Percentiles rank a stretch among this genome's conserved stretches.
Evolutionary conservation across 73 alveolate species (phyloP).

Genomic region (Tetrahymena malaccensis): DNA sequence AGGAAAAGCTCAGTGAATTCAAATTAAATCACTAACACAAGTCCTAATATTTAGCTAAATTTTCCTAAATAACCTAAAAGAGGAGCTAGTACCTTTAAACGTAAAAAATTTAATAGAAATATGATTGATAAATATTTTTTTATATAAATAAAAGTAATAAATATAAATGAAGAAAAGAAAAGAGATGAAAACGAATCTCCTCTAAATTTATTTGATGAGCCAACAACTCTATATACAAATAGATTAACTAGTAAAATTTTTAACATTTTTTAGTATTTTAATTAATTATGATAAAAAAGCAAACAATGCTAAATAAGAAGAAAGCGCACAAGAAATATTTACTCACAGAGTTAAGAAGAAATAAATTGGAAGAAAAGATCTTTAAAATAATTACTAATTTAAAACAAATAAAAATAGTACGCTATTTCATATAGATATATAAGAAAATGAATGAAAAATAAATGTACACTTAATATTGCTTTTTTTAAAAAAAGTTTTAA

Average conservation of each 20-base stretch:
- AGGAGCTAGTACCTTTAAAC: not conserved
- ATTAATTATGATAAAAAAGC: not conserved
- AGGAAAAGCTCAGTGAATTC: not conserved
- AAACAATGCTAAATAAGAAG: not conserved
- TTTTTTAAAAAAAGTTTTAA: too few species aligned
- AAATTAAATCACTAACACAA: too few species aligned
- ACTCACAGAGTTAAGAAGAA: not conserved
- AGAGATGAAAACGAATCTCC: too few species aligned
- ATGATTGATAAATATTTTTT: too few species aligned
- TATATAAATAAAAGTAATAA: not conserved
- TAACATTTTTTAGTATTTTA: not conserved
- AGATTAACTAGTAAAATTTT: not conserved
- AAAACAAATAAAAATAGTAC: not conserved
- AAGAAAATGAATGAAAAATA: not conserved
- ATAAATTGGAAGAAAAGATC: not conserved
- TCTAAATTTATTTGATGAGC: too few species aligned
- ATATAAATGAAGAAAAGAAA: not conserved
- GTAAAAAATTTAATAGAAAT: not conserved
- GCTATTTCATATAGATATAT: too few species aligned
- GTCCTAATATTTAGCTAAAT: not conserved
- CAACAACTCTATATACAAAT: not conserved
- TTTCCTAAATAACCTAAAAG: not conserved
- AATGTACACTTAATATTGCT: not conserved
- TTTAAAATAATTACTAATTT: too few species aligned
- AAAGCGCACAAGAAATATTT: not conserved